Evolutionary conservation across 1,284 basidiomycete genomes (phyloP).

Genomic region (Pholiota adiposa): DNA sequence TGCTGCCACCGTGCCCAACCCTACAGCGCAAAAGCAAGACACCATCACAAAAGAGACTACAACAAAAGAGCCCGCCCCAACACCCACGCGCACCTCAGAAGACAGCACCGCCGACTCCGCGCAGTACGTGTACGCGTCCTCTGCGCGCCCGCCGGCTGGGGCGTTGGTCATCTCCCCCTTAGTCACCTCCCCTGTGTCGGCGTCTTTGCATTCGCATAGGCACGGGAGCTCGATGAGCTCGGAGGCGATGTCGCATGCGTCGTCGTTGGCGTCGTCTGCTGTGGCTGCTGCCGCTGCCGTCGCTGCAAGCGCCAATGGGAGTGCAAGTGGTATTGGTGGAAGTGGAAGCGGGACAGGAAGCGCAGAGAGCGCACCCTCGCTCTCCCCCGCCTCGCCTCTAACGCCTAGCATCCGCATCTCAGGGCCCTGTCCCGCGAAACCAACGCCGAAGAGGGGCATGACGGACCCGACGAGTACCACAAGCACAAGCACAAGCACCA

Average conservation of each 20-base stretch:
- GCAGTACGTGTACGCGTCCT: not conserved
- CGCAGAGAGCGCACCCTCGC: too few species aligned
- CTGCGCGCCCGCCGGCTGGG: too few species aligned
- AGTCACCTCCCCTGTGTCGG: too few species aligned
- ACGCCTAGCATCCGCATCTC: not conserved
- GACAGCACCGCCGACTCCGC: not conserved
- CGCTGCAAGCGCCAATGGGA: too few species aligned
- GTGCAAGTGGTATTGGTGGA: too few species aligned
- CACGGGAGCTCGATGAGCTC: too few species aligned
- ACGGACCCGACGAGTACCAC: slow-evolving; percentile 23
- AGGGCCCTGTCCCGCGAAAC: too few species aligned
- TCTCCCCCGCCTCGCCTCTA: not conserved
- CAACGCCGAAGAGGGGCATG: slow-evolving; percentile 13
- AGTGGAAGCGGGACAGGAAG: too few species aligned
- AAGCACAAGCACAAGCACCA: too few species aligned
- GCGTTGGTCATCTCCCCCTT: too few species aligned
- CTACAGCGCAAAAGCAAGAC: too few species aligned
- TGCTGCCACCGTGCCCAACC: not conserved
- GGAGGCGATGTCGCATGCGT: not conserved
- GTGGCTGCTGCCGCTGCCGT: not conserved
- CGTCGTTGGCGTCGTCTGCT: not conserved
- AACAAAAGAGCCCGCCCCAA: too few species aligned
- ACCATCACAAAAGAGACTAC: not conserved
- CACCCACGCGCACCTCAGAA: not conserved
- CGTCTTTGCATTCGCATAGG: not conserved